Evolutionary conservation across 176 grass and related monocot species (phyloP).

Genomic region (Ampelocalamus luodianensis): DNA sequence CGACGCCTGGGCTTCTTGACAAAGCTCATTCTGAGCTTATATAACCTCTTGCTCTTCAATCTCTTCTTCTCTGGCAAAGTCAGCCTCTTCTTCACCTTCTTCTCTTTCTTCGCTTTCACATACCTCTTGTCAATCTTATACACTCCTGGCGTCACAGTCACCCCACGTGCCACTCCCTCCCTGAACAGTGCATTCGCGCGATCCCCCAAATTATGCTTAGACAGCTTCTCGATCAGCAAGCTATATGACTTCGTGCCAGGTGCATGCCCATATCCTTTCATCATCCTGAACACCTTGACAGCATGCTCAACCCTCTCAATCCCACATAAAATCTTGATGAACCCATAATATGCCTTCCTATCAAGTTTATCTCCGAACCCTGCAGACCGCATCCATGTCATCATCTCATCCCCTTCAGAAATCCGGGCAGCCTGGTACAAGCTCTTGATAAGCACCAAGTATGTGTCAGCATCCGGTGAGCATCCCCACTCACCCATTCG

Average conservation of each 20-base stretch:
- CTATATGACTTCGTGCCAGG: slow-evolving; percentile 85
- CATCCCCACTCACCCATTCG: slow-evolving; percentile 89
- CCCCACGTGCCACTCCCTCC: slow-evolving; percentile 73
- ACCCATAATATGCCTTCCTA: slow-evolving; percentile 84
- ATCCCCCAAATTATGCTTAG: slow-evolving; percentile 77
- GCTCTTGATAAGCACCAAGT: slow-evolving; percentile 75
- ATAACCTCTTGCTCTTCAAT: slow-evolving; percentile 85
- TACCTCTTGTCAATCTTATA: slow-evolving; percentile 75
- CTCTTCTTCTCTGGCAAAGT: slow-evolving; percentile 89
- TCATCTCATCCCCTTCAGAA: slow-evolving; percentile 93
- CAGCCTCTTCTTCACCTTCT: slow-evolving; percentile 86
- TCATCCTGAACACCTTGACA: slow-evolving; percentile 90
- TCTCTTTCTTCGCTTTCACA: slow-evolving; percentile 69
- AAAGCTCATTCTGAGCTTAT: slow-evolving; percentile 90
- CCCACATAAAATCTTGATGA: slow-evolving; percentile 94
- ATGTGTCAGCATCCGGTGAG: slow-evolving; percentile 86
- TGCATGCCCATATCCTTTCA: slow-evolving; percentile 88
- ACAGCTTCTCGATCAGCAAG: slow-evolving; percentile 80
- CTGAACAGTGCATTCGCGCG: slow-evolving; percentile 84
- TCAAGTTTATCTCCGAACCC: slow-evolving; percentile 85
- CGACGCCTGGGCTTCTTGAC: slow-evolving; percentile 76
- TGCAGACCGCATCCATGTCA: slow-evolving; percentile 80
- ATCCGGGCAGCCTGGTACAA: slow-evolving; percentile 84
- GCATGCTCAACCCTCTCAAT: slow-evolving; percentile 97
- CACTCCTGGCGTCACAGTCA: slow-evolving; percentile 53